Base-by-base conservation (phyloP, 2,329 filamentous ascomycete species). In the Immersiporthe knoxdaviesiana region DNA sequence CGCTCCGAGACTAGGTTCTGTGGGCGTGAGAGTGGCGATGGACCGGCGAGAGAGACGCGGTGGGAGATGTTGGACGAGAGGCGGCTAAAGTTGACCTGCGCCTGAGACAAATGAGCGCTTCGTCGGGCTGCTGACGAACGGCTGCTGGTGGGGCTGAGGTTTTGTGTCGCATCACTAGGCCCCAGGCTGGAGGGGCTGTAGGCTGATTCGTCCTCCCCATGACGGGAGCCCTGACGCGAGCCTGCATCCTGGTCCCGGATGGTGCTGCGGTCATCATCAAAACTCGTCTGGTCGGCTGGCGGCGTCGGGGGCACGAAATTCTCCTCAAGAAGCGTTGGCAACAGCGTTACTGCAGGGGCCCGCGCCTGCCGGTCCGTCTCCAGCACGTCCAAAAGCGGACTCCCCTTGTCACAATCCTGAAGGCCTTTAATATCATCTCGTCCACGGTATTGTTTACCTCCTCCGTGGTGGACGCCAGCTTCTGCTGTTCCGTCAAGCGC, bases 351-450 rank as follows among this genome's bases (percentile, higher is more conserved):
- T 50, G 87, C 78, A 39, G 83, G 82, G 11, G 82, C 82, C 66
- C 84, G 82, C 54, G 80, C 77, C 69, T 82, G 81, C 61, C 84
- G 79, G 74, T 90, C 87, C 21, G 89, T 91, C 50, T 92, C 90
- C 82, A 96, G 90, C 2, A 95, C 86, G 74, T 99, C 96, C 56
- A 97, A 85, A 99, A 98, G 59, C 91, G 87, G 35, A 97, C 93
- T 18, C 92, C 94, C 75, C 95, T 90, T 62, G 91, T 95, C n/a
- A 97, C 92, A 65, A 98, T 94, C 77, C 92, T 94, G 83, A 97
- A 98, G 0, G 94, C 94, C 78, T 94, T 96, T 66, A 97, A 82
- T 32, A 98, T 92, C 88, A 98, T 93, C 78, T 97, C 92, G 76
- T 98, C 95, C 68, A 97, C 88, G 68, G 95, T 88, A 74, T 92